These are phyloP conservation scores for Guadua angustifolia DNA, from an alignment of 176 grass and related monocot species.

Conservation along the genomic window DNA sequence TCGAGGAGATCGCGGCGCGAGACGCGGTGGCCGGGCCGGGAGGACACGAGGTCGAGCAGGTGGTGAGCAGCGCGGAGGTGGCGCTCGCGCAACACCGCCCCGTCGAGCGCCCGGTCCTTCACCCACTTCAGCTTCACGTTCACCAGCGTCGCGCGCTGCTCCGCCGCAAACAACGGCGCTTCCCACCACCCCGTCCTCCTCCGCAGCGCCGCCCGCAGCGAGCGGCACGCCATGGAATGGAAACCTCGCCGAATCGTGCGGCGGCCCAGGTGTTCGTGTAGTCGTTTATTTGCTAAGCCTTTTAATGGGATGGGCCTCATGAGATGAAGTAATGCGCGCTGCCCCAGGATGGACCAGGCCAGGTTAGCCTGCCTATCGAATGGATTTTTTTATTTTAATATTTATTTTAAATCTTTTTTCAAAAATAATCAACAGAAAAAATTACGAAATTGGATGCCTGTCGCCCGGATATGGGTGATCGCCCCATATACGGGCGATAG, in stretches of 20 bases:
- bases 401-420: no score
- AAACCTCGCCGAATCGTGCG: neutral
- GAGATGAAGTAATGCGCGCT: neutral
- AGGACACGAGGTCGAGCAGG: slow-evolving; percentile 73
- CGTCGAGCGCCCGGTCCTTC: slow-evolving; percentile 71
- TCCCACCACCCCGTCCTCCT: slow-evolving; percentile 43
- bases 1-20: slow-evolving; percentile 46
- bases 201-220: slow-evolving; percentile 18
- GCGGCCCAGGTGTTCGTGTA: neutral
- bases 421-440: no score
- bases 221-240: slow-evolving; percentile 37
- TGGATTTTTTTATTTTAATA: no score
- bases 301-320: neutral
- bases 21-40: slow-evolving; percentile 41
- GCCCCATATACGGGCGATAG: no score
- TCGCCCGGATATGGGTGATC: no score
- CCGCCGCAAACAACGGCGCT: slow-evolving; percentile 33
- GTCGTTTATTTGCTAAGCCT: neutral
- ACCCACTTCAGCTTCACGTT: slow-evolving; percentile 73
- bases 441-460: no score
- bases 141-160: slow-evolving; percentile 64
- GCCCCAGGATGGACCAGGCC: neutral
- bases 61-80: slow-evolving; percentile 68
- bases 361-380: neutral
- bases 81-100: slow-evolving; percentile 53